Evolutionary conservation across 2,329 filamentous ascomycete genomes (phyloP).

Genomic region (Akanthomyces dipterigenus): DNA sequence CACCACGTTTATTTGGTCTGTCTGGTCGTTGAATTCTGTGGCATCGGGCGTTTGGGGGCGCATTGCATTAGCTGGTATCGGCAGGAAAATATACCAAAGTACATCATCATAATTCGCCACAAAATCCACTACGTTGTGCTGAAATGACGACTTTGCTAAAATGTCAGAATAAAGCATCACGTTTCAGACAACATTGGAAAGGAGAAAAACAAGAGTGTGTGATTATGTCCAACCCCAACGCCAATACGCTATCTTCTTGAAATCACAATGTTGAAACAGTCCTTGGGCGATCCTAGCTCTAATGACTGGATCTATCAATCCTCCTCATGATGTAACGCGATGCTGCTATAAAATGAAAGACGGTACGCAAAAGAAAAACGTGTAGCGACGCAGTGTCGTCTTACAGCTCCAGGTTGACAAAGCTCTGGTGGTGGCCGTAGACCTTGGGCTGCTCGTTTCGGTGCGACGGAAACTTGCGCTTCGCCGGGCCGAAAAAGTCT

Average conservation of each 20-base stretch:
- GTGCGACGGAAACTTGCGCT: constrained; percentile 27
- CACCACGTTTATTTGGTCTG: constrained; percentile 1
- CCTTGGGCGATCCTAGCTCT: background rate
- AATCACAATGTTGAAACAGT: background rate
- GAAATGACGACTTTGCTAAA: no score
- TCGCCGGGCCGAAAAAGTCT: constrained; percentile 56
- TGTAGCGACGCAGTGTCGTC: no score
- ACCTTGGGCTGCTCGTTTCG: constrained; percentile 14
- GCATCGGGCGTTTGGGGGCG: constrained; percentile 5
- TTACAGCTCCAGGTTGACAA: constrained; percentile 6
- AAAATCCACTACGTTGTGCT: background rate
- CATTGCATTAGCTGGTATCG: constrained; percentile 2
- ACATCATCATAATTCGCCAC: background rate
- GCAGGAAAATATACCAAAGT: background rate
- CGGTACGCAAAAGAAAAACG: background rate
- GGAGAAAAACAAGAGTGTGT: background rate
- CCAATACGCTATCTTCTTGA: constrained; percentile 3
- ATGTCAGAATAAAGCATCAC: no score
- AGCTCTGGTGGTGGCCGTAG: background rate
- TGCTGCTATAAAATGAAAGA: background rate
- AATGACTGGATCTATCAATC: background rate
- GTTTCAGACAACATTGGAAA: background rate
- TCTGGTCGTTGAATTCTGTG: constrained; percentile 3
- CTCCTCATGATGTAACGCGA: background rate
- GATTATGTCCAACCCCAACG: background rate